Percentiles rank a stretch among this genome's conserved stretches.
phyloP scores from a whole-genome alignment of 164 flowering plant genomes.

The Stephania japonica region DNA sequence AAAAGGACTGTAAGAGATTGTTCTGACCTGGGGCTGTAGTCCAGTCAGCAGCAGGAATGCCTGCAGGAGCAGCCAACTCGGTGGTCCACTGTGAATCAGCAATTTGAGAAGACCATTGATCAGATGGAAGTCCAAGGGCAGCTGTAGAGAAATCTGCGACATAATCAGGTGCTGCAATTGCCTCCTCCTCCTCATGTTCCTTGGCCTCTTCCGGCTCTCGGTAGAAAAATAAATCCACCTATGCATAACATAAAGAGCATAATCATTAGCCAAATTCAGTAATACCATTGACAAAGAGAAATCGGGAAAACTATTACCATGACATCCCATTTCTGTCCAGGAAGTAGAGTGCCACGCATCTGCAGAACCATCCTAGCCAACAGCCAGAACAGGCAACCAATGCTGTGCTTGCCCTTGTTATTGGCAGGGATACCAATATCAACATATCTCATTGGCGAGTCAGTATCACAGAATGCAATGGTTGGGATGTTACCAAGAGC shows the following conservation, averaged over 20 bases:
- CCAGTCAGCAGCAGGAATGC: constrained; percentile 28
- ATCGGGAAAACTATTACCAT: constrained; percentile 30
- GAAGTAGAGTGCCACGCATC: constrained; percentile 73
- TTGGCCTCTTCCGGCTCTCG: constrained; percentile 82
- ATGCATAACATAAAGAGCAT: constrained; percentile 8
- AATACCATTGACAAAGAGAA: neutral
- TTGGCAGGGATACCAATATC: constrained; percentile 91
- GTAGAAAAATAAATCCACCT: constrained; percentile 88
- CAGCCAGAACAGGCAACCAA: constrained; percentile 85
- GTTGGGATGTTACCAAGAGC: constrained; percentile 81
- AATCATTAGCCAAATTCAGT: neutral
- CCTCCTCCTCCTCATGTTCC: constrained; percentile 58
- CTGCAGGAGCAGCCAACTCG: constrained; percentile 20
- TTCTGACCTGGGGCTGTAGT: constrained; percentile 31
- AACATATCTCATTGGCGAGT: constrained; percentile 78
- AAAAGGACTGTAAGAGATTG: neutral
- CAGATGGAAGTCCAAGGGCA: constrained; percentile 13
- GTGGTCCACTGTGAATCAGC: constrained; percentile 39
- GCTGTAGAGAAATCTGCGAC: constrained; percentile 22
- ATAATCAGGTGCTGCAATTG: constrained; percentile 31
- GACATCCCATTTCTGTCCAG: constrained; percentile 71
- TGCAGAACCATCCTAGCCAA: constrained; percentile 82
- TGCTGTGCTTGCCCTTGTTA: constrained; percentile 89
- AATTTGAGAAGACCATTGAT: constrained; percentile 35
- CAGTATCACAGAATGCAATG: constrained; percentile 88